phyloP scores from a whole-genome alignment of 345 rosid genomes.

The Populus simonii region DNA sequence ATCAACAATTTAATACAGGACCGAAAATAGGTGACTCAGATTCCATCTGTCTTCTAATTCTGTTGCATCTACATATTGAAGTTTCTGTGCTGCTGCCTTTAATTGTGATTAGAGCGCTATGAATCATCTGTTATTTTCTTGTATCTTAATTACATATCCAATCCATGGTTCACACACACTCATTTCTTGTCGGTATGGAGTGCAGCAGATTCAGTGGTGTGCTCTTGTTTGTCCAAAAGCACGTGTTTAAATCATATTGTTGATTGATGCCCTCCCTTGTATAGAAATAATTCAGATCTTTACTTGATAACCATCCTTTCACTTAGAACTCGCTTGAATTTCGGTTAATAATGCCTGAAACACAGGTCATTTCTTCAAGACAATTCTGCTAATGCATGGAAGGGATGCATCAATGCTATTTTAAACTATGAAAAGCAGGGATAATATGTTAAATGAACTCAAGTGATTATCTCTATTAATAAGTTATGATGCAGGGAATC shows the following conservation, averaged over 20 bases:
- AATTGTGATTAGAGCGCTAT: background rate
- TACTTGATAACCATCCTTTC: background rate
- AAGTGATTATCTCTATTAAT: background rate
- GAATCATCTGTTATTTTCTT: background rate
- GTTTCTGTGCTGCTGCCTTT: background rate
- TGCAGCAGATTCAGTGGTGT: background rate
- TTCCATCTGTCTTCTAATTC: slow-evolving; percentile 14
- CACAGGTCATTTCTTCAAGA: background rate
- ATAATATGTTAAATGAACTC: background rate
- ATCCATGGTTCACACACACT: background rate
- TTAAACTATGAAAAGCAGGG: background rate
- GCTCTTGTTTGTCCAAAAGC: background rate
- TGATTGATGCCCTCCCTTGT: background rate
- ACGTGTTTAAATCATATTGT: background rate
- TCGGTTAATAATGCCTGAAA: background rate
- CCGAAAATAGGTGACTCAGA: slow-evolving; percentile 46
- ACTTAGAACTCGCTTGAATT: background rate
- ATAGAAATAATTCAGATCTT: background rate
- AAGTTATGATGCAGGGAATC: background rate
- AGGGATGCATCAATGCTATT: background rate
- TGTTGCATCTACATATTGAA: background rate
- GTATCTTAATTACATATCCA: background rate
- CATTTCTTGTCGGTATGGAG: background rate
- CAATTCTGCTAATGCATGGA: background rate
- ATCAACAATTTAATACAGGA: slow-evolving; percentile 71